Base-by-base conservation (phyloP, 208 protist genomes). In the Wallacemonas sp. region DNA sequence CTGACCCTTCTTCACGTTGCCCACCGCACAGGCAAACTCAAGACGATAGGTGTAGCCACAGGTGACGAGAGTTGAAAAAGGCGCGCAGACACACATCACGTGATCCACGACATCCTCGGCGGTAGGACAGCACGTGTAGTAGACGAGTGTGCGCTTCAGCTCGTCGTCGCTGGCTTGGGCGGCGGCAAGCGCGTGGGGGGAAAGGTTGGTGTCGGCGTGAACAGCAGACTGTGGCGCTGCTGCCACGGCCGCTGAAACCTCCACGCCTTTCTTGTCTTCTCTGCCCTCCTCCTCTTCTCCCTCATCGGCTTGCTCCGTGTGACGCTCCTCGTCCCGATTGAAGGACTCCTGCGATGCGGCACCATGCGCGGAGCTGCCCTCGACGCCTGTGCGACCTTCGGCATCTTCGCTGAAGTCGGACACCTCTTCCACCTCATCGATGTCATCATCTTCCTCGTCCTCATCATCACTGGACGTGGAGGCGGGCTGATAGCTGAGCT, bases 1-100 rank as follows among this genome's bases (percentile, higher is more conserved):
- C 41, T 76, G 71, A 2, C 84, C 84, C 38, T 85, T 87, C 64
- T 87, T 87, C 2, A 68, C 57, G 13, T 46, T 78, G 1, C 66
- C 69, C 41, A 68, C 68, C n/a, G 32, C 30, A 57, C 50, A 57
- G 9, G 39, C 68, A 8, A 91, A 63, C 33, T 78, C 68, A 4
- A 62, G 44, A 36, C 80, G 78, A 32, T 77, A 82, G 37, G 74
- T 66, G 67, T 86, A 87, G 10, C 70, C 53, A 15, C 44, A 37
- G 4, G n/a, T 44, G 34, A 67, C 59, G 6, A 88, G 45, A n/a
- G 67, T 66, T 42, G 66, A 63, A 52, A 79, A 66, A 1, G 81
- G 81, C 19, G 78, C 77, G 58, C 78, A 85, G 34, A 88, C 78
- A 26, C 58, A 58, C 2, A 85, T 58, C 24, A 69, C 81, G 58